Base-by-base conservation (phyloP, 1,139 yeast genomes). In the Wickerhamomyces sp. region DNA sequence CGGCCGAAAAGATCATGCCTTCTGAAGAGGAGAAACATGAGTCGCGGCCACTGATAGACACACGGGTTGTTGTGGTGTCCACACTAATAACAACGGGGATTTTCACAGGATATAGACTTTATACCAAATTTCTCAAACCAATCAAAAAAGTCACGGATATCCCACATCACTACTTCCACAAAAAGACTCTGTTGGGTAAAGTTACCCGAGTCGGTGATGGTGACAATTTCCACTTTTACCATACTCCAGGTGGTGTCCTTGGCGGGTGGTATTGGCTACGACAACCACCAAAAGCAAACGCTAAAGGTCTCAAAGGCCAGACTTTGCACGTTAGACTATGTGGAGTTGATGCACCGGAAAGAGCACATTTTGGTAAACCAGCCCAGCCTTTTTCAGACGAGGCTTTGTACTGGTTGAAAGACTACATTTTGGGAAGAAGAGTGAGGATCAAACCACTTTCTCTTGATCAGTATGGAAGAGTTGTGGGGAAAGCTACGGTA, bases 281-380 rank as follows among this genome's bases (percentile, higher is more conserved):
- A 27, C 44, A 52, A 9, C 56, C 64, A 2, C 87, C 87, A 0
- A 52, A 51, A 17, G 54, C 61, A 6, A 67, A 67, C 44, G 58
- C 55, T 18, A 52, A 63, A 22, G 64, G 64, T 1, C 46, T 63
- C 16, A 51, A 52, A 27, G 35, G 51, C 41, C 26, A 64, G 61
- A 32, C 82, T 53, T 37, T 70, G 50, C 30, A 56, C 60, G 75
- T 93, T 12, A 66, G 99, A 32, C 61, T 91, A 22, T 84, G 94
- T 58, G 99, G 97, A 0, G 79, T 91, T n/a, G 99, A 91, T 66
- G 98, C 99, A 0, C 99, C 99, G 2, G 99, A 91, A 55, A 64
- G 94, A 28, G 75, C 95, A 2, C 97, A 91, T 64, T 91, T 87
- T 61, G 99, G 99, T 1, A 84, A 84, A 44, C 89, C 95, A 0